Evolutionary conservation across 805 yeast species (phyloP), one percentile per base, ranked within the genome.

Genomic region (Starmerella powellii): DNA sequence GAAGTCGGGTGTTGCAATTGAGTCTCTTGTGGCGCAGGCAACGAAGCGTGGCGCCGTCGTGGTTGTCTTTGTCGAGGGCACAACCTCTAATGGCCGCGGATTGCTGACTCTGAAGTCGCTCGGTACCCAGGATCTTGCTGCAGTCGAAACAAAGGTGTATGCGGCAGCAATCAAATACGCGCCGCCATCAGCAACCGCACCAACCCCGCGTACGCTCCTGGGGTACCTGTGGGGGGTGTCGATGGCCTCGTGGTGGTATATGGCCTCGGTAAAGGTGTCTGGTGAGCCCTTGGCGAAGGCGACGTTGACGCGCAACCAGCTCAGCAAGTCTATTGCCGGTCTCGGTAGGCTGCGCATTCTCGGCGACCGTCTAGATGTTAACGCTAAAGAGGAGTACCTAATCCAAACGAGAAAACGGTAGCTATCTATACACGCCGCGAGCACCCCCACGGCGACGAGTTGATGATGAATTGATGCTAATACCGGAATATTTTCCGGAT

Each of bases 1-100:
- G 4, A 10, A n/a, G 12, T 20, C 33, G 6, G 37, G 37, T 4
- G n/a, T 20, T 4, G 5, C 19, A 4, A 8, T 24, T 15, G 19
- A 31, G n/a, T 10, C 34, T 8, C 5, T 13, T 11, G 13, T 20
- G 12, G 29, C 40, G 10, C 42, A 29, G 17, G 63, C 63, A 1
- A 49, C 56, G 23, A 53, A 60, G 17, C 56, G 58, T 3, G 64
- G 67, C n/a, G 68, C 70, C 32, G 62, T 67, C 0, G 66, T 75
- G 3, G 77, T 70, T 40, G 51, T 80, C 18, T 74, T 85, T 44
- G 67, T 78, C 2, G 96, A 86, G 55, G 94, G 94, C 0, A 82
- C 94, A 0, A 70, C 94, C 0, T 75, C 94, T 0, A 88, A 87
- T 56, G 91, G 93, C 38, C 76, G 77, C 47, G 76, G 86, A 0